phyloP scores from a whole-genome alignment of 2,329 filamentous ascomycete species.

The Beauveria sp. region DNA sequence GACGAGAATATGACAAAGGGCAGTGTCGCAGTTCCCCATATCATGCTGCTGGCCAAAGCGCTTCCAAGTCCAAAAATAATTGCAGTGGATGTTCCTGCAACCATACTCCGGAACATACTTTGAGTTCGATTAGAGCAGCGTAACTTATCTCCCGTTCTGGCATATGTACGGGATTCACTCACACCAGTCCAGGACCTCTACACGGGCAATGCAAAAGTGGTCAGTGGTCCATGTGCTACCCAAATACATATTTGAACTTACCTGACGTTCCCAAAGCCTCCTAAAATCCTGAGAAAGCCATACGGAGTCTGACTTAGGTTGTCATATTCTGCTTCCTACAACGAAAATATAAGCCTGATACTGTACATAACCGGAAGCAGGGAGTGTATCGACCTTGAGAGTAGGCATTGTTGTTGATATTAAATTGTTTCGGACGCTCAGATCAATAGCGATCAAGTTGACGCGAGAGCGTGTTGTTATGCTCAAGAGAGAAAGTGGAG shows the following conservation, averaged over 20 bases:
- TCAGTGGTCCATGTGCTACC: neutral
- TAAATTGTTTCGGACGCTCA: neutral
- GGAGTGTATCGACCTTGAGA: neutral
- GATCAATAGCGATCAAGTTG: too few relatives aligned
- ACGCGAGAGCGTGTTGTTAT: too few relatives aligned
- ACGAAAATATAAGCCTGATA: neutral
- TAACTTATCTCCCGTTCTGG: neutral
- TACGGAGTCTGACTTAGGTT: slow-evolving; percentile 6
- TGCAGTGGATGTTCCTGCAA: slow-evolving; percentile 16
- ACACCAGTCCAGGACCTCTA: neutral
- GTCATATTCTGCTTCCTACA: slow-evolving; percentile 5
- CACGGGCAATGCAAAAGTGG: neutral
- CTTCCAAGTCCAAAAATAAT: slow-evolving; percentile 13
- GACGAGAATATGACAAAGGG: slow-evolving; percentile 18
- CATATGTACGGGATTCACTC: neutral
- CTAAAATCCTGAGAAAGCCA: slow-evolving; percentile 14
- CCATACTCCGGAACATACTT: slow-evolving; percentile 20
- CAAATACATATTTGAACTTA: neutral
- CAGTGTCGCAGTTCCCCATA: slow-evolving; percentile 18
- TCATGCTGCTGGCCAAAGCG: slow-evolving; percentile 13
- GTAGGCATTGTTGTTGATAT: neutral
- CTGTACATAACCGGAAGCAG: neutral
- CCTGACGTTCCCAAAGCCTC: slow-evolving; percentile 17
- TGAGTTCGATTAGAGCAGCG: neutral
- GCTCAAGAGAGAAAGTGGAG: too few relatives aligned